These are phyloP conservation scores for Aphanoascus verrucosus DNA, from an alignment of 2,329 filamentous ascomycete genomes.

Conservation along the genomic window DNA sequence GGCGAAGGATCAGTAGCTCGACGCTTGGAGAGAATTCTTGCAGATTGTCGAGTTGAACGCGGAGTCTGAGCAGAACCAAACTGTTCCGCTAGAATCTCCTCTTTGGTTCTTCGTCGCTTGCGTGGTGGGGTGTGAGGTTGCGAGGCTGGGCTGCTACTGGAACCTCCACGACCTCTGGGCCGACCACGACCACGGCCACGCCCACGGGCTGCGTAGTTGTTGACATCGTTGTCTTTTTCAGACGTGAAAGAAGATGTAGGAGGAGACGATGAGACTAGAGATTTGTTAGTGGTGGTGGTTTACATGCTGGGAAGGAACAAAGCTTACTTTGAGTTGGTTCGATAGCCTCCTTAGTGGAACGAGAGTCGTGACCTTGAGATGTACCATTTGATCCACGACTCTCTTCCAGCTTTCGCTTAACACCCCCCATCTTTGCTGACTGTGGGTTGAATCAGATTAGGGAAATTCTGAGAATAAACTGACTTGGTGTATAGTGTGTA, in stretches of 20 bases:
- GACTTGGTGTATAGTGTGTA: not conserved
- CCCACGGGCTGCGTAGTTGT: not conserved
- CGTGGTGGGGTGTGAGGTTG: conserved; percentile 1
- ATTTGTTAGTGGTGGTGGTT: not conserved
- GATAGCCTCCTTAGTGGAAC: not conserved
- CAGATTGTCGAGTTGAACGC: conserved; percentile 15
- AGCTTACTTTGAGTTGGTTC: not conserved
- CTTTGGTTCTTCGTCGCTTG: conserved; percentile 9
- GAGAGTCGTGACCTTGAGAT: not conserved
- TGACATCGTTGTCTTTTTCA: not conserved
- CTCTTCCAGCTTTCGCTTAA: conserved; percentile 8
- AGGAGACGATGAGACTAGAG: not conserved
- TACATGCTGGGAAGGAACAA: not conserved
- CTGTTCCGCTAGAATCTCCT: conserved; percentile 9
- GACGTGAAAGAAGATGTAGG: not conserved
- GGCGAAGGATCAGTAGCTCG: conserved; percentile 8
- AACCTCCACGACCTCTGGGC: not conserved
- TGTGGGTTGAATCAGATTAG: not conserved
- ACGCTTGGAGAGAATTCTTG: conserved; percentile 14
- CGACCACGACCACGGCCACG: not conserved
- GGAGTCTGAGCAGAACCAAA: not conserved
- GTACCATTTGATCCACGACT: not conserved
- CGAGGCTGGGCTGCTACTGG: not conserved
- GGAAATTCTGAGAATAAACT: not conserved
- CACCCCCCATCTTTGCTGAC: conserved; percentile 5